Evolutionary conservation across 345 rosid genomes (phyloP).

Genomic region (Eucalyptus guilfoylei): DNA sequence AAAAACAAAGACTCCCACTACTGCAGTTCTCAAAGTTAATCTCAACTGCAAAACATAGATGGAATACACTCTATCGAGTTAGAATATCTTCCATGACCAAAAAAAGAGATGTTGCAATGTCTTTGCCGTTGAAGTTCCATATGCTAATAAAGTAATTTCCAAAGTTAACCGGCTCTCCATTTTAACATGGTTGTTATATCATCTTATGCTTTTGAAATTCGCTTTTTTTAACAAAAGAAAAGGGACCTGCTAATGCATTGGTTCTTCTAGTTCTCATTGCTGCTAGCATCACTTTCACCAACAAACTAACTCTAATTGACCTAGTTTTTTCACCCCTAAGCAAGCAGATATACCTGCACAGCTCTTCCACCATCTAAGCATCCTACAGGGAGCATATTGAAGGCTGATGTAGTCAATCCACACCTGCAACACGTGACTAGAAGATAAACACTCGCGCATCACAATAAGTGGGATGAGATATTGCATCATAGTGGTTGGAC

Average conservation of each 20-base stretch:
- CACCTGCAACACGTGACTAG: constrained; percentile 41
- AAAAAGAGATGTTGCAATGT: not conserved
- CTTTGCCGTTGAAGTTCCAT: not conserved
- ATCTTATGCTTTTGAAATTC: not conserved
- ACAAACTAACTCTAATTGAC: not conserved
- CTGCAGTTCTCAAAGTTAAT: not conserved
- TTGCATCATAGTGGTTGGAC: not conserved
- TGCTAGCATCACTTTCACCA: not conserved
- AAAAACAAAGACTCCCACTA: not conserved
- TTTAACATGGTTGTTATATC: not conserved
- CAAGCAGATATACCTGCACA: constrained; percentile 48
- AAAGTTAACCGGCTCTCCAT: not conserved
- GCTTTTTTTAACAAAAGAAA: not conserved
- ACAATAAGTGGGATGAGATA: not conserved
- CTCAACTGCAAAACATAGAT: not conserved
- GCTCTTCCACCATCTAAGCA: constrained; percentile 98
- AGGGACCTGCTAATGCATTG: not conserved
- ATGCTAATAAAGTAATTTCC: not conserved
- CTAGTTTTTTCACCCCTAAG: not conserved
- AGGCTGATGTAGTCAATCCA: constrained; percentile 88
- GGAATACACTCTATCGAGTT: not conserved
- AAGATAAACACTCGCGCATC: not conserved
- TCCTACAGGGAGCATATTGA: constrained; percentile 94
- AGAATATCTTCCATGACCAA: not conserved
- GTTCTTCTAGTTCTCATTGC: not conserved